Base-by-base conservation (phyloP, 225 moss, liverwort and hornwort genomes). In the Asterella californica region DNA sequence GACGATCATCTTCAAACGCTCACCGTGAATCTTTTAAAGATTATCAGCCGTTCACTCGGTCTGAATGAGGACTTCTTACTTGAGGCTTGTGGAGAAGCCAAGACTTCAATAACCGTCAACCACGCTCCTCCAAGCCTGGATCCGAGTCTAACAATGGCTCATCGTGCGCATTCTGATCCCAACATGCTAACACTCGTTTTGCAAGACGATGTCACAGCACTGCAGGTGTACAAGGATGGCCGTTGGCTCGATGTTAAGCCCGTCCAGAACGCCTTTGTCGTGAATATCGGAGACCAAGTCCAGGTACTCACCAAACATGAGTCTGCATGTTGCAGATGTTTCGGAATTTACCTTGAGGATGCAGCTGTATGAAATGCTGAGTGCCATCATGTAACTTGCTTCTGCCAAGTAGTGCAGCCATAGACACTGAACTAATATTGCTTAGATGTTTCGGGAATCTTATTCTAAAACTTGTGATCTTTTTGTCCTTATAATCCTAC, bases 271-370 rank as follows among this genome's bases (percentile, higher is more conserved):
- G 87, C 90, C 76, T 90, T 91, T 67, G 83, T 84, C 37, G 84
- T 91, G 46, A 90, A 91, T 55, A 80, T 88, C 73, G 91, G 90
- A 21, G 91, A 91, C 62, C 88, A 88, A 46, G 85, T 91, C 65
- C 88, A 91, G 88, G 91, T 90, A 85, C 87, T 89, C 2, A 91
- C 91, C 1, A 80, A 91, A 62, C 91, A 95, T 64, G 88, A 91
- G 79, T 80, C 87, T 63, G 93, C 11, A 90, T 93, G 2, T 77
- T 93, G 84, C 93, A 95, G 68, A 87, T 95, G 2, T 88, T 78
- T 79, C 87, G 6, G 89, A 42, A 42, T 42, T 7, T 89, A 78
- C 90, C 93, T 22, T 64, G 82, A 53, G 77, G 80, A 7, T 42
- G 42, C 7, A 42, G 42, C 42, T 7, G 7, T 42, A 42, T 7